Percentiles rank a stretch among this genome's conserved stretches.
Evolutionary conservation across 2,329 filamentous ascomycete genomes (phyloP).

Genomic region (Cladorrhinum sp.): DNA sequence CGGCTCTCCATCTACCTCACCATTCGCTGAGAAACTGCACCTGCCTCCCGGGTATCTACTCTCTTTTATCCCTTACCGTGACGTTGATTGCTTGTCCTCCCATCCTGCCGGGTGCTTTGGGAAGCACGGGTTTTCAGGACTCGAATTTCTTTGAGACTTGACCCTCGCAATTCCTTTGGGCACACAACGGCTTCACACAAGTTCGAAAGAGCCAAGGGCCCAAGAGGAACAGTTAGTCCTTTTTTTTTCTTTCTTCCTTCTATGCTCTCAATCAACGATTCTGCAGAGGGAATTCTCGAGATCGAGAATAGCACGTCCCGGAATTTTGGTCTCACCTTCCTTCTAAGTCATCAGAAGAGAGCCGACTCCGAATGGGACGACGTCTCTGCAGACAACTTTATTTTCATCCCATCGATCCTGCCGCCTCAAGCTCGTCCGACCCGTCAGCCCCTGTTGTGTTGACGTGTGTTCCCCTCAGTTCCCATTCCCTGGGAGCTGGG

Average conservation of each 20-base stretch:
- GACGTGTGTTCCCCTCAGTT: slow-evolving; percentile 19
- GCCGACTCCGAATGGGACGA: neutral
- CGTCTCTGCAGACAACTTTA: slow-evolving; percentile 1
- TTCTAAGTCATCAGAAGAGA: neutral
- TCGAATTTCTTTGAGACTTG: neutral
- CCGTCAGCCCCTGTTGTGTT: slow-evolving; percentile 1
- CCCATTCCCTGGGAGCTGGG: neutral
- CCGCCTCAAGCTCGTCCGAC: slow-evolving; percentile 14
- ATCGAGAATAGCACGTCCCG: neutral
- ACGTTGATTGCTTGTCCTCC: neutral
- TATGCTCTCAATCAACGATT: neutral
- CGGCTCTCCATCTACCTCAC: neutral
- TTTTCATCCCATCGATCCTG: slow-evolving; percentile 13
- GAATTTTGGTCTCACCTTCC: slow-evolving; percentile 22
- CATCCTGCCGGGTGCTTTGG: neutral
- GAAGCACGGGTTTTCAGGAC: neutral
- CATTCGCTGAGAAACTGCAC: neutral
- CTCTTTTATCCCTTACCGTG: neutral
- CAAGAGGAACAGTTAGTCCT: neutral
- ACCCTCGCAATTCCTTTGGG: neutral
- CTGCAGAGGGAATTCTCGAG: neutral
- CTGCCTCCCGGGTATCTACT: neutral
- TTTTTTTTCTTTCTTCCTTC: neutral
- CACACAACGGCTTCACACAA: neutral
- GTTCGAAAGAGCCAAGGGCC: neutral